Evolutionary conservation across 1,284 basidiomycete genomes (phyloP).

Genomic region (Nidula niveotomentosa): DNA sequence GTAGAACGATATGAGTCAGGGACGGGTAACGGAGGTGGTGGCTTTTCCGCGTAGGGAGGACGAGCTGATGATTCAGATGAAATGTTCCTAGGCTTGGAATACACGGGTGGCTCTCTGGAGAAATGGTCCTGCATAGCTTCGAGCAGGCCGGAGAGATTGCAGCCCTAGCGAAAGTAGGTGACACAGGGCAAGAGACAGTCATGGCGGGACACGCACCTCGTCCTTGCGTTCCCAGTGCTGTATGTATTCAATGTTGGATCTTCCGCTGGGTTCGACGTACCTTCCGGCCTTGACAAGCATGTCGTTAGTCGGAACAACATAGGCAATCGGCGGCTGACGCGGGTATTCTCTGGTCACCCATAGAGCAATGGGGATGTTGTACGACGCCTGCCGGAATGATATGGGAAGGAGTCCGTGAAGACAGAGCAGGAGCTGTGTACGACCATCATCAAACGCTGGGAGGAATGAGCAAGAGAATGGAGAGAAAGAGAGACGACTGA

Average conservation of each 20-base stretch:
- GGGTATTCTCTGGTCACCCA: constrained; percentile 90
- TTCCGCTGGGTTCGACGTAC: constrained; percentile 84
- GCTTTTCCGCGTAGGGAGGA: neutral
- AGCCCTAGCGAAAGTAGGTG: constrained; percentile 46
- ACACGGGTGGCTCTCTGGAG: constrained; percentile 86
- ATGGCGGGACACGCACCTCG: constrained; percentile 59
- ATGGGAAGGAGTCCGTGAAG: constrained; percentile 93
- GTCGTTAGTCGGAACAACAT: constrained; percentile 91
- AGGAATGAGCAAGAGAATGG: constrained; percentile 7
- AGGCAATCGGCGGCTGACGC: constrained; percentile 80
- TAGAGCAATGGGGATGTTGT: constrained; percentile 92
- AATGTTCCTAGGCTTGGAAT: constrained; percentile 69
- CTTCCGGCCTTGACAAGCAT: constrained; percentile 86
- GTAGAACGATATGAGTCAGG: neutral
- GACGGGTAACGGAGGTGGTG: constrained; percentile 7
- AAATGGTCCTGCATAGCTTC: constrained; percentile 81
- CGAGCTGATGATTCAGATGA: too few species aligned
- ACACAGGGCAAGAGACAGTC: constrained; percentile 12
- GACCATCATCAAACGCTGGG: constrained; percentile 90
- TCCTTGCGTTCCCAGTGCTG: constrained; percentile 80
- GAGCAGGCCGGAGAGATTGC: constrained; percentile 64
- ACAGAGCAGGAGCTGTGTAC: constrained; percentile 88
- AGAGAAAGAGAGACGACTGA: constrained; percentile 32
- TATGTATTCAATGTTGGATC: constrained; percentile 68
- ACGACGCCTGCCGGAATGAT: constrained; percentile 70